Evolutionary conservation across 768 basidiomycete species (phyloP).

Genomic region (Collybiopsis confluens): DNA sequence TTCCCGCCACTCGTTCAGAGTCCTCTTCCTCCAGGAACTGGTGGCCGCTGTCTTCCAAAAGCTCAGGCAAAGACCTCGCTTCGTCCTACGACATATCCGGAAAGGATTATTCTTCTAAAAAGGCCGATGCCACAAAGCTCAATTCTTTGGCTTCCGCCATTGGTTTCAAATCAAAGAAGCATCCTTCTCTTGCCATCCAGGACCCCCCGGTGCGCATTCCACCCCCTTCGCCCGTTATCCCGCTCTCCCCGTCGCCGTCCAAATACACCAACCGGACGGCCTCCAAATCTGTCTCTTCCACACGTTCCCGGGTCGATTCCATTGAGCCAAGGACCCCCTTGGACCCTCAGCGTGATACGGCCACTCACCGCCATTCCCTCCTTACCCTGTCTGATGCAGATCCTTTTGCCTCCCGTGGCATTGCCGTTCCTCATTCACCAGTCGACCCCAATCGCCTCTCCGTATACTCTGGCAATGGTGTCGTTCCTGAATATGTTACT

Average conservation of each 20-base stretch:
- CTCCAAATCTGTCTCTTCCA: conserved; percentile 55
- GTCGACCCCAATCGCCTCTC: conserved; percentile 47
- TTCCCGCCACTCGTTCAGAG: conserved; percentile 24
- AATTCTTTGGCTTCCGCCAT: conserved; percentile 58
- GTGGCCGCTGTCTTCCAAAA: conserved; percentile 39
- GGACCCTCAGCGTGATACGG: conserved; percentile 36
- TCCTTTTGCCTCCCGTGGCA: conserved; percentile 54
- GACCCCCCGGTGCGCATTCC: conserved; percentile 32
- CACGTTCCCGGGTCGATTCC: conserved; percentile 52
- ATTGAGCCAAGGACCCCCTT: conserved; percentile 50
- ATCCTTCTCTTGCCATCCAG: conserved; percentile 47
- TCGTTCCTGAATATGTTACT: conserved; percentile 35
- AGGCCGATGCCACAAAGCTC: conserved; percentile 36
- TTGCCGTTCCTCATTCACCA: conserved; percentile 36
- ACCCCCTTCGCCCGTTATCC: conserved; percentile 13
- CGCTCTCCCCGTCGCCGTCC: conserved; percentile 17
- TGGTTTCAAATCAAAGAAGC: conserved; percentile 62
- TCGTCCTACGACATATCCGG: conserved; percentile 26
- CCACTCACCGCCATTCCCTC: conserved; percentile 41
- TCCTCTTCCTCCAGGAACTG: conserved; percentile 33
- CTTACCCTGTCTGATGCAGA: conserved; percentile 61
- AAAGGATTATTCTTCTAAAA: conserved; percentile 15
- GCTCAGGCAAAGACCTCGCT: conserved; percentile 25
- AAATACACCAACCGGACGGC: conserved; percentile 35
- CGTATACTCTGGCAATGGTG: conserved; percentile 47